Base-by-base conservation (phyloP, 441 rosid genomes). In the Breynia disticha region DNA sequence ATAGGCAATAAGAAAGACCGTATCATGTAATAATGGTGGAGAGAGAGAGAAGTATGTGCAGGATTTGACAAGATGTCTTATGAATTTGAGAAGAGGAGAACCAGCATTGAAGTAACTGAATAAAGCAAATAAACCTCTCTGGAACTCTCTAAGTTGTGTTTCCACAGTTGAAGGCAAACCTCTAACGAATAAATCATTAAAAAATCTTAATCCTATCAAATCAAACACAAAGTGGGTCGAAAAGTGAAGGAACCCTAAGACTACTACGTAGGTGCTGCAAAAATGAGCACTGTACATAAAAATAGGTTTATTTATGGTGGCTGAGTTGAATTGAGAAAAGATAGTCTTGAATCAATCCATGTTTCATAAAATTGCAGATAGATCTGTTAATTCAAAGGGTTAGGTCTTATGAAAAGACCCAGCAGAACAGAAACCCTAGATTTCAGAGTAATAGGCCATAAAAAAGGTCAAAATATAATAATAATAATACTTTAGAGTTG, bases 21-120 rank as follows among this genome's bases (percentile, higher is more conserved):
- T n/a, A n/a, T n/a, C n/a, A n/a, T n/a, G 24, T 35, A 50, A 45
- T 22, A 42, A 55, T 35, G 43, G n/a, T n/a, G n/a, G 44, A n/a
- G n/a, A n/a, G n/a, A n/a, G n/a, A n/a, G n/a, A n/a, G n/a, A n/a
- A n/a, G n/a, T n/a, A n/a, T n/a, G n/a, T n/a, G n/a, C n/a, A n/a
- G n/a, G n/a, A n/a, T n/a, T n/a, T n/a, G n/a, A n/a, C n/a, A n/a
- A n/a, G n/a, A n/a, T n/a, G n/a, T n/a, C 14, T 41, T 38, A n/a
- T 24, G n/a, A 58, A 20, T 14, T 52, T 46, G 55, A 38, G 8
- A 46, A 39, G 66, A 52, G 50, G 45, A 19, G 57, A 53, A 59
- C 17, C 54, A 17, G 64, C 66, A 54, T 56, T 61, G 81, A 73
- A 75, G 77, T 68, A 77, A 71, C 60, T 60, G 75, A 61, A 41